Conservation (phyloP, 306 rosid genomes). For the Quercus robur region DNA sequence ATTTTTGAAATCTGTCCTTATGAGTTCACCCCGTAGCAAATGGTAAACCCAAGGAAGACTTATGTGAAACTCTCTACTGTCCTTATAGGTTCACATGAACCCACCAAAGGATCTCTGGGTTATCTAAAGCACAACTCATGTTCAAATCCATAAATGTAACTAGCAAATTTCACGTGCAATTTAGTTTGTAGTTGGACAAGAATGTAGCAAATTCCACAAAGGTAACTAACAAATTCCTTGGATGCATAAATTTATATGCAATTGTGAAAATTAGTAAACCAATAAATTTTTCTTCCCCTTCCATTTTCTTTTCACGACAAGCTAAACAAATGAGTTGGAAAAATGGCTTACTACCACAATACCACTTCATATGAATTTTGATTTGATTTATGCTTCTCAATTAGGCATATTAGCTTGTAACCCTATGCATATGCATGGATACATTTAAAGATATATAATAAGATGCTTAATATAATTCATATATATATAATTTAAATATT, state of each 20-base stretch:
- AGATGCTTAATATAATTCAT: too few species aligned
- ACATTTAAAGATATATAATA: too few species aligned
- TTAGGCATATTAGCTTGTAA: too few species aligned
- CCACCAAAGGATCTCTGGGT: constrained; percentile 94
- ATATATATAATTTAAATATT: too few species aligned
- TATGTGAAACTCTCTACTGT: constrained; percentile 89
- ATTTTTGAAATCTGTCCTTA: too few species aligned
- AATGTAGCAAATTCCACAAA: too few species aligned
- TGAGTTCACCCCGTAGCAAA: constrained; percentile 88
- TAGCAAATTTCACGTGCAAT: neutral
- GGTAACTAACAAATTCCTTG: neutral
- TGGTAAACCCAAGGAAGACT: constrained; percentile 99
- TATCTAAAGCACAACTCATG: constrained; percentile 92
- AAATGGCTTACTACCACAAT: neutral
- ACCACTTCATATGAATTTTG: neutral
- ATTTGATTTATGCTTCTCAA: neutral
- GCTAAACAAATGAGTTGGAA: neutral
- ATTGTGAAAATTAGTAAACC: neutral
- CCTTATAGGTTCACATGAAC: constrained; percentile 93
- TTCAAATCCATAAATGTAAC: constrained; percentile 93
- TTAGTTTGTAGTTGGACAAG: constrained; percentile 6
- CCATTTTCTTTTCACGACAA: neutral
- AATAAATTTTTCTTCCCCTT: neutral
- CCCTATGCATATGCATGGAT: too few species aligned
- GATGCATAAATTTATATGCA: neutral